Conservation (phyloP, 2,329 filamentous ascomycete species). For the Coniochaeta pulveracea region DNA sequence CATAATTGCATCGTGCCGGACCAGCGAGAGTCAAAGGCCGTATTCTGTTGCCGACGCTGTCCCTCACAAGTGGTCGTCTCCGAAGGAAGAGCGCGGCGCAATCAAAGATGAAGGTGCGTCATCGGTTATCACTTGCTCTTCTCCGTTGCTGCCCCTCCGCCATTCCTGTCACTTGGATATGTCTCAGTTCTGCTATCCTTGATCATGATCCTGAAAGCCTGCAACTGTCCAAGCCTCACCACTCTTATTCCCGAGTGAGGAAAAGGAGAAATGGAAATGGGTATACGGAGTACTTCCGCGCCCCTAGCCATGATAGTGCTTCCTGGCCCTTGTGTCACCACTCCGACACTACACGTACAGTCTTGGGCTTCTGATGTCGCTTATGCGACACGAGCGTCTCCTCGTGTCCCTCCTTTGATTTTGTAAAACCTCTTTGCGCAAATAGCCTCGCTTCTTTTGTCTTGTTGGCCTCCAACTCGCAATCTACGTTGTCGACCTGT, state of each 20-base stretch:
- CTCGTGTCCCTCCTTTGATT: neutral
- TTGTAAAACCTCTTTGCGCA: neutral
- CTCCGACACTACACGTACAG: neutral
- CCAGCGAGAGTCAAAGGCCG: neutral
- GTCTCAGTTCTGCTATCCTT: neutral
- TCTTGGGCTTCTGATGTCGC: neutral
- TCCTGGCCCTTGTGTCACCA: too few species aligned
- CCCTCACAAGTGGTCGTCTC: neutral
- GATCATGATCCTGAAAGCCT: neutral
- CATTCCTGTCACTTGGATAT: too few species aligned
- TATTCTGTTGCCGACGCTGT: neutral
- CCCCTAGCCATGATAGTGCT: too few species aligned
- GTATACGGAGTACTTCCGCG: neutral
- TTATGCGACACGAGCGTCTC: neutral
- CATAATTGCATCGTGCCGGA: neutral
- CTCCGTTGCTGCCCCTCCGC: neutral
- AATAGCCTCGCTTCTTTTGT: neutral
- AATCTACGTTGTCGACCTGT: slow-evolving; percentile 1
- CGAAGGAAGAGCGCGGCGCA: neutral
- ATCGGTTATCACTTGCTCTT: neutral
- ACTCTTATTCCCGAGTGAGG: neutral
- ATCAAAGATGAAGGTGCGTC: slow-evolving; percentile 3
- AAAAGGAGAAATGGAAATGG: neutral
- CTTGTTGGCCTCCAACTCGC: neutral
- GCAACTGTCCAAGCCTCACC: neutral